These are phyloP conservation scores for Pholiota adiposa DNA, from an alignment of 1,284 basidiomycete genomes.

Conservation along the genomic window DNA sequence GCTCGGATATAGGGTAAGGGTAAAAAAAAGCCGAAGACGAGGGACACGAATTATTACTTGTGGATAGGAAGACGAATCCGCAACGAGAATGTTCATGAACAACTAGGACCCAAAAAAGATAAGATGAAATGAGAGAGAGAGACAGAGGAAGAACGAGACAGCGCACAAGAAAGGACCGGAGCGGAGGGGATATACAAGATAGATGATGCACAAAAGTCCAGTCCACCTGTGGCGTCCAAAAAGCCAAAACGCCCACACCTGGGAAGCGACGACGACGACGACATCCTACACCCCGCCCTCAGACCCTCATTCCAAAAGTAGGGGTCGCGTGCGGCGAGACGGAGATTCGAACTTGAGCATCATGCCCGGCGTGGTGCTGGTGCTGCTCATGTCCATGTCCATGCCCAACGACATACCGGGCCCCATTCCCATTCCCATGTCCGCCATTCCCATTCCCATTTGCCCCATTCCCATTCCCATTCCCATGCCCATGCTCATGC, in stretches of 20 bases:
- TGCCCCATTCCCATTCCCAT: no score
- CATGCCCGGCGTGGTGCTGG: slow-evolving; percentile 17
- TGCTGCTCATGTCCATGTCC: neutral
- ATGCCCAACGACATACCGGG: no score
- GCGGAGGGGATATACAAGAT: neutral
- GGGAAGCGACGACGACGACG: neutral
- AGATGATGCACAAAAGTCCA: no score
- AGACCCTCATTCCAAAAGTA: slow-evolving; percentile 37
- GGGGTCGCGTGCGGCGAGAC: slow-evolving; percentile 30
- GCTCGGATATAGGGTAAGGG: neutral
- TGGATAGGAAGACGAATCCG: neutral
- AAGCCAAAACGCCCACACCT: neutral
- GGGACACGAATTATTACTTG: neutral
- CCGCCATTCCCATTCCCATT: no score
- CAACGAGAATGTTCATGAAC: slow-evolving; percentile 9
- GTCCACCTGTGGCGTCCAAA: no score
- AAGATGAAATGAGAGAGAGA: neutral
- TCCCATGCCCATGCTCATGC: slow-evolving; percentile 7
- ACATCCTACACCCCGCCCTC: neutral
- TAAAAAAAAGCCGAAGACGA: neutral
- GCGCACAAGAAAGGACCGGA: neutral
- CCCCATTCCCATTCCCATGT: no score
- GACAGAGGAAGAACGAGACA: neutral
- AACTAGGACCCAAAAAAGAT: slow-evolving; percentile 11
- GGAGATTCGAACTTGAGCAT: slow-evolving; percentile 33